Evolutionary conservation across 2,329 filamentous ascomycete genomes (phyloP), one percentile per base, ranked within the genome.

Genomic region (Cercospora zeina): DNA sequence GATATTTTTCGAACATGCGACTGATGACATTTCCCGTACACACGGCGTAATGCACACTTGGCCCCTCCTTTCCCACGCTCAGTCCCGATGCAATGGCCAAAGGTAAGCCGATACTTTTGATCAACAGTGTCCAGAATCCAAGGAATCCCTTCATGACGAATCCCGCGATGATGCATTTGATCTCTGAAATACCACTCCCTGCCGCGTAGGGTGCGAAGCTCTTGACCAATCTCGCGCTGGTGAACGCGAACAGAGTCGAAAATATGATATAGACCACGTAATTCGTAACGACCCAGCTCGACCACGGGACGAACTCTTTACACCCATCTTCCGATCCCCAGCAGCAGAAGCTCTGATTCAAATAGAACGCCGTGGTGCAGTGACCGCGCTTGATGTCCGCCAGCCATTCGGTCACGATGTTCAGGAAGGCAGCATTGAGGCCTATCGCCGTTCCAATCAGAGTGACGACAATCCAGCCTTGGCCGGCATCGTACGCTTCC

Each of bases 61-160:
- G 95, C 0, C 95, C 95, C 78, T 99, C 95, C 74, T 99, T 99
- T 59, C 95, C 95, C 11, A 99, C 92, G 0, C 92, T 96, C 24
- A 99, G 80, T 1, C 95, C 95, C 1, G 93, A 97, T 11, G 90
- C 93, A 74, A 99, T 99, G 47, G 93, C 90, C 49, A 99, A 81
- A 1, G 95, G 95, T 53, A 99, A 80, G 24, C 89, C 90, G 59
- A 97, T 85, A 0, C 92, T 96, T 78, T 99, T 99, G 79, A 99
- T 97, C 63, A 95, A 76, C 33, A 99, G 81, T 4, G 95, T 97
- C 85, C 91, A 92, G 70, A 89, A 88, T 19, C 93, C 92, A 14
- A 99, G 83, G 72, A 99, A 99, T 0, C 93, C 95, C 77, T 97
- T 97, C 95, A 99, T 99, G 54, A 97, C 91, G 74, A 99, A 99